Conservation (phyloP, 441 rosid species). For the Biscutella auriculata region DNA sequence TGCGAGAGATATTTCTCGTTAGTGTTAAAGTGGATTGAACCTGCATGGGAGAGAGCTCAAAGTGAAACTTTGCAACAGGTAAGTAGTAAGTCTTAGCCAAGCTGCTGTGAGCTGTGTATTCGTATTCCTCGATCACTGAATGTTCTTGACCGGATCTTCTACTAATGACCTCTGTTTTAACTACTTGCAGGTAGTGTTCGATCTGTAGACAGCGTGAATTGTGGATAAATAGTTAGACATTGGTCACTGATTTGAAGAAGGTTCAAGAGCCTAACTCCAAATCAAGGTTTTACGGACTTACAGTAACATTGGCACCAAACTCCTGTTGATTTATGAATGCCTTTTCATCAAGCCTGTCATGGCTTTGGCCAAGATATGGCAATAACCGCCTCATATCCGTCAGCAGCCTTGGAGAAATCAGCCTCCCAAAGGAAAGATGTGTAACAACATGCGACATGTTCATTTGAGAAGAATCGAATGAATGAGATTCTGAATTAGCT, state of each 20-base stretch:
- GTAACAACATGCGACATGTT: conserved; percentile 88
- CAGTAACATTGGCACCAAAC: conserved; percentile 88
- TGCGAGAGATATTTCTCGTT: neutral
- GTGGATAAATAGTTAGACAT: neutral
- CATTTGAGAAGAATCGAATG: conserved; percentile 83
- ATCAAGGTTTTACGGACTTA: conserved; percentile 31
- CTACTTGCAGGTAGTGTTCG: conserved; percentile 95
- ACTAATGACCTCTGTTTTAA: conserved; percentile 76
- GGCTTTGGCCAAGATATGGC: conserved; percentile 76
- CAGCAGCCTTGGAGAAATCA: conserved; percentile 42
- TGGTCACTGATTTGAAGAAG: neutral
- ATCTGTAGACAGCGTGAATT: conserved; percentile 38
- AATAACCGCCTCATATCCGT: conserved; percentile 54
- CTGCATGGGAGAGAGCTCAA: conserved; percentile 99
- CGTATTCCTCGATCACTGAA: conserved; percentile 66
- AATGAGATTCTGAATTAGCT: conserved; percentile 85
- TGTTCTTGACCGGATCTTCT: conserved; percentile 30
- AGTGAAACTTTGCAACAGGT: conserved; percentile 86
- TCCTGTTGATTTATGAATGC: conserved; percentile 67
- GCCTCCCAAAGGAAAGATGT: conserved; percentile 80
- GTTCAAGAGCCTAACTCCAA: neutral
- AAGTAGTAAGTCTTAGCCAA: conserved; percentile 55
- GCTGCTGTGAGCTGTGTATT: conserved; percentile 96
- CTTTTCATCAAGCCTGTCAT: conserved; percentile 70
- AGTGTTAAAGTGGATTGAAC: conserved; percentile 26